Base-by-base conservation (phyloP, 768 basidiomycete species). In the Mycena metata region DNA sequence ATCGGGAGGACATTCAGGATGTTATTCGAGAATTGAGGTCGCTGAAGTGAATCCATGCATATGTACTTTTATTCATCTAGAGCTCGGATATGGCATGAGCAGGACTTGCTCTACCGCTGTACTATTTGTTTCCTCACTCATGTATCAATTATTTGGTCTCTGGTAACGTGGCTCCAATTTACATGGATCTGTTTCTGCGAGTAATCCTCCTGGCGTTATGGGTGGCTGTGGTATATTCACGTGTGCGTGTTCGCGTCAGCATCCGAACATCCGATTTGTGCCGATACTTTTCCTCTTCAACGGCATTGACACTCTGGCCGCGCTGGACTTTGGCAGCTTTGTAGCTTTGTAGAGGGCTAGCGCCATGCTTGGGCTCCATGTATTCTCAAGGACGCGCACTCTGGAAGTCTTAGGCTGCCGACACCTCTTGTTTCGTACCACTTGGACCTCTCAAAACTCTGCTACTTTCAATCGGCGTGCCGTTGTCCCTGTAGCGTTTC, bases 1-100 rank as follows among this genome's bases (percentile, higher is more conserved):
- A 72, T 30, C 63, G 70, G 19, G 70, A 63, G 10, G 60, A 69
- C 23, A 72, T 72, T 30, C 70, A 69, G 49, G 70, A 72, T 15
- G 70, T 72, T 10, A 72, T 72, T 49, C 35, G 33, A 11, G 64
- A 50, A 15, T 52, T 72, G 60, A 57, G 70, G 60, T 52, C 42
- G 19, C 35, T 72, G 52, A 64, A 52, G 43, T 72, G 67, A 71
- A 49, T 42, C 12, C 58, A 45, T 33, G n/a, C 33, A 51, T 54
- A 59, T 46, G 23, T 55, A 54, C 21, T 47, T 15, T 39, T 39
- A 39, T 39, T 15, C 58, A 50, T 56, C 23, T 65, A 59, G 54
- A 46, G 35, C 52, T 56, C 19, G 60, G 57, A 26, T 64, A 69
- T 60, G 11, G 67, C 33, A 26, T 11, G 49, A 61, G 59, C 60